Evolutionary conservation across 192 early-diverging fungal genomes (phyloP), one percentile per base, ranked within the genome.

Genomic region (Chytriomyces hyalinus): DNA sequence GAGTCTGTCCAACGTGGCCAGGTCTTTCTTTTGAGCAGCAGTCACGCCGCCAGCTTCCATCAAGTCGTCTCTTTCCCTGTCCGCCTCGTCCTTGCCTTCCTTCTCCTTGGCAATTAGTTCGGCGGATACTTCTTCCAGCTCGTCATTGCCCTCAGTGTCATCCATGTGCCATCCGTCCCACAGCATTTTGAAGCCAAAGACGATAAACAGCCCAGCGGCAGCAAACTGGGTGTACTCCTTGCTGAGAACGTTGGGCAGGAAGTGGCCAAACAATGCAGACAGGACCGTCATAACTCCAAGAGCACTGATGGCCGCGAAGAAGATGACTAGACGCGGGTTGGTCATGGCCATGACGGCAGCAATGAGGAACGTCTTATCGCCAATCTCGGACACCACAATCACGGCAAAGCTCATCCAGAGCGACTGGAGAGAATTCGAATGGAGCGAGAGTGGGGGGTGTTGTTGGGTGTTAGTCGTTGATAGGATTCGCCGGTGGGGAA

Each of bases 291-390:
- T 99, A 60, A 98, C 71, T 57, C 87, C 87, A 13, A 99, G 88
- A 1, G 98, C 94, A 7, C 90, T 85, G 75, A 96, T 91, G 5
- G 97, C 94, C 0, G 94, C 94, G 10, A 93, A 82, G 83, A 99
- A 98, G 36, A 99, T 93, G 61, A 97, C 86, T 51, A 92, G 69
- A 36, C 97, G 94, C 50, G 96, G 91, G 82, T 98, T 93, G 80
- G 90, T 93, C 97, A 99, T 99, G 53, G 98, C 97, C 91, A 99
- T 92, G 74, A 99, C 95, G 5, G 96, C 97, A 9, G 96, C 95
- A 70, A 99, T 98, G 69, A 99, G 88, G 78, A 99, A 99, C 17
- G 97, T 99, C 84, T 99, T 99, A 90, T 99, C 97, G 67, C 97
- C 97, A 77, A 99, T 96, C 81, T 99, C 97, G 11, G 95, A 96